A percentile compares a stretch with the other conserved stretches of the same genome.
Conservation (phyloP, 192 early-diverging fungal genomes). For the Podochytrium sp. region DNA sequence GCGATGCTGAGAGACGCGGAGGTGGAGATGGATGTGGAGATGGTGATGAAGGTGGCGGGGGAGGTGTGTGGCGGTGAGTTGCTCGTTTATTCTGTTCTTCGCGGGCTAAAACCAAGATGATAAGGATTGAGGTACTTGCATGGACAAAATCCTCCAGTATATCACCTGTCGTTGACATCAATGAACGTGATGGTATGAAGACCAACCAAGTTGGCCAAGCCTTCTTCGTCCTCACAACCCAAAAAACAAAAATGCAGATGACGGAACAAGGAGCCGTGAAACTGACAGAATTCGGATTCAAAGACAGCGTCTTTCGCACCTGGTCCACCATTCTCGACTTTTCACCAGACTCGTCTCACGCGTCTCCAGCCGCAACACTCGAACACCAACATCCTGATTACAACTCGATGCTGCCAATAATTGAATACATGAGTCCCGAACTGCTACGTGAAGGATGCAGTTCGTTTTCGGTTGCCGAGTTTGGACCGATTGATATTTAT, state of each 20-base stretch:
- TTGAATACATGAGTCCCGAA: constrained; percentile 10
- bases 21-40: constrained; percentile 43
- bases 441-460: background rate
- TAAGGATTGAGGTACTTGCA: constrained; percentile 48
- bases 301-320: background rate
- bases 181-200: constrained; percentile 46
- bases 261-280: constrained; percentile 39
- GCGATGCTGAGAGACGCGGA: constrained; percentile 41
- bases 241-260: constrained; percentile 48
- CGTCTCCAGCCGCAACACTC: too few species aligned
- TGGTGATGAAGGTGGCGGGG: constrained; percentile 14
- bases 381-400: too few species aligned
- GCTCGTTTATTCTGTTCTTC: background rate
- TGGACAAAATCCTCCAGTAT: constrained; percentile 39
- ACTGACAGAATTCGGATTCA: constrained; percentile 49
- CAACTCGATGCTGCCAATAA: background rate
- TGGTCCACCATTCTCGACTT: background rate
- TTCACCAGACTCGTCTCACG: too few species aligned
- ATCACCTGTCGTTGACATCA: constrained; percentile 48
- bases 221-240: too few species aligned
- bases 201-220: too few species aligned
- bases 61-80: constrained; percentile 20
- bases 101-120: background rate
- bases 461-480: background rate
- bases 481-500: constrained; percentile 12